A percentile compares a stretch with the other conserved stretches of the same genome.
Evolutionary conservation across 2,329 filamentous ascomycete species (phyloP).

Genomic region (Alternaria sp.): DNA sequence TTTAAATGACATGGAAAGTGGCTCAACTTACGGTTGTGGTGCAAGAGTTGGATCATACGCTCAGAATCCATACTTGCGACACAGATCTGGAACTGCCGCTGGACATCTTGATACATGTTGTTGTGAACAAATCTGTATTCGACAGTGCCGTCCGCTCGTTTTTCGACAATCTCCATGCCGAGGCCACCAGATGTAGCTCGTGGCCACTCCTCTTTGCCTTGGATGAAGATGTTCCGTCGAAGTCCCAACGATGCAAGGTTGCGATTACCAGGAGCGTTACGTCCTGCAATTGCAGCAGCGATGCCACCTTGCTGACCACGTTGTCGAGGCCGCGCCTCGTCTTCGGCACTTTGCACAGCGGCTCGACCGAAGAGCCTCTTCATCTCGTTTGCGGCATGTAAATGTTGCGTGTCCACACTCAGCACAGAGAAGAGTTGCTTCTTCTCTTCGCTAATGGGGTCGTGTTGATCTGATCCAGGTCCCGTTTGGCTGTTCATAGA

Average conservation of each 20-base stretch:
- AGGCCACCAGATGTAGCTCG: slow-evolving; percentile 78
- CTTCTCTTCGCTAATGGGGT: slow-evolving; percentile 45
- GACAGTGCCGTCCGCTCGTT: slow-evolving; percentile 62
- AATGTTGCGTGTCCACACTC: slow-evolving; percentile 70
- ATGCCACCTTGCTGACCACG: slow-evolving; percentile 65
- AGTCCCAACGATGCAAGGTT: slow-evolving; percentile 74
- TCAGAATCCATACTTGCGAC: slow-evolving; percentile 88
- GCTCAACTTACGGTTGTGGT: slow-evolving; percentile 62
- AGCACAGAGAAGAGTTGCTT: slow-evolving; percentile 62
- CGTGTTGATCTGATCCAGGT: slow-evolving; percentile 25
- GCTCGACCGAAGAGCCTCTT: slow-evolving; percentile 72
- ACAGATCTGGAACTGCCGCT: slow-evolving; percentile 75
- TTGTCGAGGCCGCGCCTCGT: slow-evolving; percentile 57
- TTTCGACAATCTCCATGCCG: slow-evolving; percentile 74
- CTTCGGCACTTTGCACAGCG: slow-evolving; percentile 63
- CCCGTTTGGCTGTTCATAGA: slow-evolving; percentile 22
- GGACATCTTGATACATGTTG: slow-evolving; percentile 72
- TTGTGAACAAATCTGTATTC: slow-evolving; percentile 84
- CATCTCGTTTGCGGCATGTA: slow-evolving; percentile 94
- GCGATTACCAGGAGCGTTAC: slow-evolving; percentile 61
- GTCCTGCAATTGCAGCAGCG: slow-evolving; percentile 62
- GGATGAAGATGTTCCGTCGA: slow-evolving; percentile 81
- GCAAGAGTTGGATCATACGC: slow-evolving; percentile 76
- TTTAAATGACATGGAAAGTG: neutral
- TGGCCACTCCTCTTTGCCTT: slow-evolving; percentile 88